Percentiles rank a stretch among this genome's conserved stretches.
These are phyloP conservation scores for Macrolepiota fuliginosa DNA, from an alignment of 768 basidiomycete species.

Conservation along the genomic window DNA sequence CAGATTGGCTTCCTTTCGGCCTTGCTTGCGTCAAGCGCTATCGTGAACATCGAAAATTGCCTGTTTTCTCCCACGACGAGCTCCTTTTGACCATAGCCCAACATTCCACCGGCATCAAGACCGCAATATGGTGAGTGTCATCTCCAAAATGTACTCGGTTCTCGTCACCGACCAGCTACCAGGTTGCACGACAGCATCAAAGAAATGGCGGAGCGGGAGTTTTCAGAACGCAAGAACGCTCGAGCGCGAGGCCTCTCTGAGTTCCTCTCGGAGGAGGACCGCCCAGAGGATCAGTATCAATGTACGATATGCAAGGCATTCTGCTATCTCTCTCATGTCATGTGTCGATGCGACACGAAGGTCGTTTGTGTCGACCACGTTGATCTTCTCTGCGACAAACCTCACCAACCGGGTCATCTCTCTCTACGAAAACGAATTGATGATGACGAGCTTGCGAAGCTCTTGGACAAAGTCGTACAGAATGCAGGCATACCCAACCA, in stretches of 20 bases:
- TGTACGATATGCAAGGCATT: constrained; percentile 91
- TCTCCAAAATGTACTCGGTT: not conserved
- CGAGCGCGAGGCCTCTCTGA: constrained; percentile 64
- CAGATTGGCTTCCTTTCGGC: constrained; percentile 90
- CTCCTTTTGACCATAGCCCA: constrained; percentile 96
- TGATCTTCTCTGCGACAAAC: constrained; percentile 65
- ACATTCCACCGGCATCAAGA: constrained; percentile 88
- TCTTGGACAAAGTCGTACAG: constrained; percentile 60
- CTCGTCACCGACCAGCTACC: constrained; percentile 12
- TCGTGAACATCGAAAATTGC: constrained; percentile 85
- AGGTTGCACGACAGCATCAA: constrained; percentile 84
- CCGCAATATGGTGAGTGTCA: constrained; percentile 79
- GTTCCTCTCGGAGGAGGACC: constrained; percentile 73
- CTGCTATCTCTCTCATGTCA: constrained; percentile 92
- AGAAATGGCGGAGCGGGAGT: constrained; percentile 89
- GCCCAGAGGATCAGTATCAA: constrained; percentile 93
- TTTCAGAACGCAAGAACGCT: constrained; percentile 60
- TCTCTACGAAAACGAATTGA: constrained; percentile 78
- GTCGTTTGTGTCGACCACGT: constrained; percentile 88
- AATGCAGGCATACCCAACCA: constrained; percentile 68
- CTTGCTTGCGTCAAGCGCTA: constrained; percentile 89
- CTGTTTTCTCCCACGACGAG: constrained; percentile 98
- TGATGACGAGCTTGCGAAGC: constrained; percentile 73
- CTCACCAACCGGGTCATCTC: constrained; percentile 38
- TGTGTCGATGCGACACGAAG: constrained; percentile 72